phyloP scores from a whole-genome alignment of 768 basidiomycete species.

The Tulasnella sp. region DNA sequence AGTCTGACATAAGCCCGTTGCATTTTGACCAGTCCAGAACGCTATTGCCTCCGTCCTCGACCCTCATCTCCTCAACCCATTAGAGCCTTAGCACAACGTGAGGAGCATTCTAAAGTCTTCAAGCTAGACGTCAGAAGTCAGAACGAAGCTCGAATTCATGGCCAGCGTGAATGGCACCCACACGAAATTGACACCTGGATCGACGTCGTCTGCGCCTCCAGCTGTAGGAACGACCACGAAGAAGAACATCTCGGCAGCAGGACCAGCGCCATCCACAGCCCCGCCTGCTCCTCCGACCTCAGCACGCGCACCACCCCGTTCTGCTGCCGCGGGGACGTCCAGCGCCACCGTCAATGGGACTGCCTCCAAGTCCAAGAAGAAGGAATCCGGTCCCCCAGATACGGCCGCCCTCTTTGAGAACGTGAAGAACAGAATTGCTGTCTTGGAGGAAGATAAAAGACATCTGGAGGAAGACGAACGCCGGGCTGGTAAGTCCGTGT shows the following conservation, averaged over 20 bases:
- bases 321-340: not conserved
- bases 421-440: slow-evolving; percentile 79
- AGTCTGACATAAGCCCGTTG: not conserved
- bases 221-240: not conserved
- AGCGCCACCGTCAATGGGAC: slow-evolving; percentile 6
- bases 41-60: not conserved
- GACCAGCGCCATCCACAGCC: slow-evolving; percentile 6
- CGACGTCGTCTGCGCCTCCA: not conserved
- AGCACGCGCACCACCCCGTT: not conserved
- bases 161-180: not conserved
- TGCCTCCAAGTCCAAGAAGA: slow-evolving; percentile 45
- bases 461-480: slow-evolving; percentile 80
- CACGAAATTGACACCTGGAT: not conserved
- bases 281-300: slow-evolving; percentile 1
- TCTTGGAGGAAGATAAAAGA: slow-evolving; percentile 78
- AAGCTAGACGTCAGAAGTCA: not conserved
- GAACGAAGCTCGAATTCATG: not conserved
- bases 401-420: slow-evolving; percentile 81
- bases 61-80: not conserved
- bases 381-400: slow-evolving; percentile 56
- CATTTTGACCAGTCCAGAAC: not conserved
- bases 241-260: not conserved
- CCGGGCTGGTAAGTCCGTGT: slow-evolving; percentile 45
- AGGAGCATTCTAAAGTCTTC: not conserved
- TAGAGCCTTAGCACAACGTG: not conserved